phyloP scores from a whole-genome alignment of 2,329 filamentous ascomycete genomes.

The Epichloe sibirici region DNA sequence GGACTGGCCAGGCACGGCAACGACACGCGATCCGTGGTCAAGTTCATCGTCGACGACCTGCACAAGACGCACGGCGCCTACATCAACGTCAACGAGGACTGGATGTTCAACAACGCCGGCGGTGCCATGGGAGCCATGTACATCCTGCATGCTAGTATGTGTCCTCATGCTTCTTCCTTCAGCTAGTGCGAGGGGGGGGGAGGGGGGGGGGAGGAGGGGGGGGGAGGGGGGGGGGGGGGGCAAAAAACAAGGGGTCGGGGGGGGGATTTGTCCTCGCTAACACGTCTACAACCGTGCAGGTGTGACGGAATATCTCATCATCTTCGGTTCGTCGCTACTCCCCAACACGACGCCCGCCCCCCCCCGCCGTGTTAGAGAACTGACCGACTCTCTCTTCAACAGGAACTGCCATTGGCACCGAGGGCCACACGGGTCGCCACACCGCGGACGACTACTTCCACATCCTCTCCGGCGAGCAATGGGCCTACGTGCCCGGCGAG shows the following conservation, averaged over 20 bases:
- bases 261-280: no score
- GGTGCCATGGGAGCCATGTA: constrained; percentile 90
- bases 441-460: constrained; percentile 92
- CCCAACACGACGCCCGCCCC: no score
- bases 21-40: constrained; percentile 57
- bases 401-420: constrained; percentile 66
- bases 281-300: constrained; percentile 24
- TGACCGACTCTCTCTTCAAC: not conserved
- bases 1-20: constrained; percentile 60
- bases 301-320: constrained; percentile 80
- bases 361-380: no score
- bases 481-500: constrained; percentile 57
- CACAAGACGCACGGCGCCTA: constrained; percentile 36
- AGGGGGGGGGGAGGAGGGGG: no score
- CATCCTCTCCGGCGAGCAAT: constrained; percentile 69
- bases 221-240: no score
- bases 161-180: not conserved
- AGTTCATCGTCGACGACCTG: constrained; percentile 59
- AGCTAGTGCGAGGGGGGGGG: no score
- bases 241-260: no score
- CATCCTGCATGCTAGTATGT: constrained; percentile 70
- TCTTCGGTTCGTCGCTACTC: constrained; percentile 46
- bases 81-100: constrained; percentile 64
- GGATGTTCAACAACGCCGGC: constrained; percentile 86
- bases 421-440: constrained; percentile 80